Evolutionary conservation across 139 green algal species (phyloP), one percentile per base, ranked within the genome.

Genomic region (Tetraselmis striata): DNA sequence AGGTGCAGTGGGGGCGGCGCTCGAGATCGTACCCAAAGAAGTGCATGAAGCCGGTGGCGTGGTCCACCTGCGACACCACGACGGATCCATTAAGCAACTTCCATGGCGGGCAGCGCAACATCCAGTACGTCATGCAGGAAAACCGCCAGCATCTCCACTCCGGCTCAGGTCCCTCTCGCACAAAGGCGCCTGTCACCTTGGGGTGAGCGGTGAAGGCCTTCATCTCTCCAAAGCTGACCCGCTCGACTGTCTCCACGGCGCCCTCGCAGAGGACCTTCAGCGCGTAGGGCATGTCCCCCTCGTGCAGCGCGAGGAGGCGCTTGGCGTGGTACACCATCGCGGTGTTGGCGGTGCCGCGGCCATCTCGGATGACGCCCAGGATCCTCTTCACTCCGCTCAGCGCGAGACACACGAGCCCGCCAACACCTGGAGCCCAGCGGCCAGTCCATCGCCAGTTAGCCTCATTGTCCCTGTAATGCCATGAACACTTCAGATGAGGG

Each of bases 171-270:
- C n/a, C n/a, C n/a, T n/a, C n/a, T n/a, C n/a, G n/a, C n/a, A n/a
- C n/a, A n/a, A n/a, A n/a, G n/a, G n/a, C n/a, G n/a, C n/a, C n/a
- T n/a, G n/a, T 67, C 24, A 92, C 30, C 87, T 98, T 98, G 76
- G 94, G 93, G 80, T 98, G 94, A 0, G 94, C 94, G 0, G 94
- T 98, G 87, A 96, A 95, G 27, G 84, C 26, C 28, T 81, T 28
- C 75, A 83, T 1, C 29, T 79, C 31, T 77, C 78, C 59, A 77
- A 87, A 80, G n/a, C 11, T 79, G 22, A 90, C 31, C 22, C 87
- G 87, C 0, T 86, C 92, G 75, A 95, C 75, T 0, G 91, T 95
- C 78, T 95, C 87, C n/a, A 95, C 2, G 25, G 93, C 77, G 0
- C 92, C 93, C 74, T 87, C 80, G 80, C 91, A 94, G 77, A 89